Conservation (phyloP, 495 filamentous ascomycete genomes). For the Aspergillus diversus region DNA sequence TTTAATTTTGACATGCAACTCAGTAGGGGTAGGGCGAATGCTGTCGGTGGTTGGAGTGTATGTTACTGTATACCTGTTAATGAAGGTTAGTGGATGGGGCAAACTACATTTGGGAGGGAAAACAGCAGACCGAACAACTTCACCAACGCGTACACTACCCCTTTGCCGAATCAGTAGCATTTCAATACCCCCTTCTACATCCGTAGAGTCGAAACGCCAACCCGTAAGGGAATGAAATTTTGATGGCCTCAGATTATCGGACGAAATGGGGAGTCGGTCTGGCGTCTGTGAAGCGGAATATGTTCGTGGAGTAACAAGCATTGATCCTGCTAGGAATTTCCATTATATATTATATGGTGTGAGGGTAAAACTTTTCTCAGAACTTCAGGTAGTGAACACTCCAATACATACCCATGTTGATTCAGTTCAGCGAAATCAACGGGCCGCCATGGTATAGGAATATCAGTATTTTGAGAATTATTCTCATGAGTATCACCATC, state of each 20-base stretch:
- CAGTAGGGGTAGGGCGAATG: constrained; percentile 78
- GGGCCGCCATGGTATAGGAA: too few relatives aligned
- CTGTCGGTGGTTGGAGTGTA: constrained; percentile 89
- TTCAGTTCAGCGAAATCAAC: too few relatives aligned
- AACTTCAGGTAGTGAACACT: too few relatives aligned
- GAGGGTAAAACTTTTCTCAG: too few relatives aligned
- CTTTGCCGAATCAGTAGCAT: constrained; percentile 92
- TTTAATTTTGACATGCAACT: constrained; percentile 81
- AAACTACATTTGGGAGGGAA: neutral
- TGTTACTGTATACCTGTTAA: constrained; percentile 79
- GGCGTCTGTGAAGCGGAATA: constrained; percentile 51
- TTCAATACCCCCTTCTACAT: constrained; percentile 30
- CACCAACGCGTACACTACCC: constrained; percentile 88
- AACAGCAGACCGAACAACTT: constrained; percentile 68
- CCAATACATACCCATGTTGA: too few relatives aligned
- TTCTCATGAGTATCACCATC: too few relatives aligned
- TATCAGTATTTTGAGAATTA: too few relatives aligned
- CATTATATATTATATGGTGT: constrained; percentile 21
- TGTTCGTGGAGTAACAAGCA: constrained; percentile 55
- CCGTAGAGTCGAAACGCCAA: constrained; percentile 37
- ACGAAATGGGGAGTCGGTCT: constrained; percentile 33
- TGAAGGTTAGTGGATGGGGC: neutral
- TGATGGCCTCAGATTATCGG: constrained; percentile 24
- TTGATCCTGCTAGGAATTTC: constrained; percentile 28
- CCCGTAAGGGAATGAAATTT: constrained; percentile 44